These are phyloP conservation scores for Aeminium ludgeri DNA, from an alignment of 495 filamentous ascomycete species.

Conservation along the genomic window DNA sequence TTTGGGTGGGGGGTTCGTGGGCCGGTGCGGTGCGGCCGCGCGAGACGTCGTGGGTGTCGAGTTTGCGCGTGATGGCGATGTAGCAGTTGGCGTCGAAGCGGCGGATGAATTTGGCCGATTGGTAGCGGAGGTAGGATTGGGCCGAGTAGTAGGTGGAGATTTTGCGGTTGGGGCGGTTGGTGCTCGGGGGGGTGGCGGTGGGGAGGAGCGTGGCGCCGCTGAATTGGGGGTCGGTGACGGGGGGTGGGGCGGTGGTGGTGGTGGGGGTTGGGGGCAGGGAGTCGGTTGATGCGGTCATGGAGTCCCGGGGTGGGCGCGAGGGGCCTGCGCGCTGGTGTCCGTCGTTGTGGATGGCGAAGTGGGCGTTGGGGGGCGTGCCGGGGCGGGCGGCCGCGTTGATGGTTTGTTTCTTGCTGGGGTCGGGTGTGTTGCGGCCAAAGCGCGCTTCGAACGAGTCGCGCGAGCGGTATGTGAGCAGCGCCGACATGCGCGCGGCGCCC, in stretches of 20 bases:
- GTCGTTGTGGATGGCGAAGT: constrained; percentile 92
- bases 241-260: constrained; percentile 15
- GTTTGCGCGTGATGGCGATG: constrained; percentile 93
- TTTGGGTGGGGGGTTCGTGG: constrained; percentile 1
- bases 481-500: constrained; percentile 91
- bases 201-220: constrained; percentile 39
- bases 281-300: constrained; percentile 13
- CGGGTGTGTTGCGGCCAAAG: constrained; percentile 84
- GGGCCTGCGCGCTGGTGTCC: constrained; percentile 50
- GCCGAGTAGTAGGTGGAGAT: constrained; percentile 87
- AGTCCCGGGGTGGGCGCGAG: constrained; percentile 18
- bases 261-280: constrained; percentile 9
- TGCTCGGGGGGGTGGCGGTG: constrained; percentile 14
- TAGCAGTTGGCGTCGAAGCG: constrained; percentile 97
- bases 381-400: constrained; percentile 52
- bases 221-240: constrained; percentile 63
- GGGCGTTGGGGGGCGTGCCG: constrained; percentile 52
- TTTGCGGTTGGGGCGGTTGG: constrained; percentile 27
- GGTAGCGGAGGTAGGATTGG: constrained; percentile 95
- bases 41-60: constrained; percentile 95
- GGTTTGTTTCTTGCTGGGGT: constrained; percentile 59
- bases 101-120: constrained; percentile 89
- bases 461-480: constrained; percentile 84
- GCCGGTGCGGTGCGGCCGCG: constrained; percentile 40
- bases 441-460: constrained; percentile 92